Base-by-base conservation (phyloP, 2,329 filamentous ascomycete genomes). In the Aspergillaceae sp. region DNA sequence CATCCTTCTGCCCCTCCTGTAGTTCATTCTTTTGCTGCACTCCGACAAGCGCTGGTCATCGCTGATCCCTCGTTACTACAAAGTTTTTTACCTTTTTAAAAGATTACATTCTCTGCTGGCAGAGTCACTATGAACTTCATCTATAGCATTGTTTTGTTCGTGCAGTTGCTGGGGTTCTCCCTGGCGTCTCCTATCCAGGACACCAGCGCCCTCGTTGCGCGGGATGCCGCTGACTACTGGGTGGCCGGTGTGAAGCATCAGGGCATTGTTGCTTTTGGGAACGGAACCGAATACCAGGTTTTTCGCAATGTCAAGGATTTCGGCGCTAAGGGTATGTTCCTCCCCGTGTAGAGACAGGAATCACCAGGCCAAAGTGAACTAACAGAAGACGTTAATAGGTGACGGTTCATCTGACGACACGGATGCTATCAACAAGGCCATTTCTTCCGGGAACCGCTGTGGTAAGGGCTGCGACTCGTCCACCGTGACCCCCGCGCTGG, bases 361-460 rank as follows among this genome's bases (percentile, higher is more conserved):
- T 28, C 11, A 8, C n/a, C 7, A 2, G 30, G 3, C 6, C 4
- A 3, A 65, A 19, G 19, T 19, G 19, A 38, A 38, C 52, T 62
- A 43, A 60, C 51, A n/a, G 42, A 61, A 19, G 19, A 19, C 19
- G 19, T 1, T 2, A 19, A 60, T 58, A 67, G 78, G 79, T 52
- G 79, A 84, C 56, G 82, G 82, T 9, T 66, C 71, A 0, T 85
- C 84, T 28, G 91, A 97, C 63, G 90, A 96, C 62, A 95, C 90
- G 0, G 82, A 69, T 1, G 87, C 90, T 46, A 95, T 97, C 76
- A 96, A 95, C 71, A 66, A 72, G 36, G 89, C 89, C 53, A 85
- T 96, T 58, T 75, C 79, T 4, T 78, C 80, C n/a, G 87, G 88
- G 29, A 74, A 77, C 57, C 86, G 91, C 38, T 97, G 91, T 62